Evolutionary conservation across 108 stramenopile genomes (phyloP), one percentile per base, ranked within the genome.

Genomic region (Skeletonema potamos): DNA sequence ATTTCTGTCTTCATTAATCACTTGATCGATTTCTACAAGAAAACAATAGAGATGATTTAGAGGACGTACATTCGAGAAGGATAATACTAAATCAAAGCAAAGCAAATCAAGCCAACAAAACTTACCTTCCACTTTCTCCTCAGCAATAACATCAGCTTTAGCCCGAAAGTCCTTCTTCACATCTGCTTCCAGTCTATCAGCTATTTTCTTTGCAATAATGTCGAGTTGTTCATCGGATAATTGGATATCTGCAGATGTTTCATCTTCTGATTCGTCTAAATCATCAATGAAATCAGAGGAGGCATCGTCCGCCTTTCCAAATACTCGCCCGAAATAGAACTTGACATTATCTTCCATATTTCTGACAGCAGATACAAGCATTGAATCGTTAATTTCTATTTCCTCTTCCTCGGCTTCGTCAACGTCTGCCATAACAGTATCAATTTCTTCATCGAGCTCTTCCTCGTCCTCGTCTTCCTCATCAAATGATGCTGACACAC

Each of bases 381-480:
- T 72, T 17, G 59, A 73, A 34, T 82, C 64, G 27, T 82, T 77
- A 24, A 64, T 58, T 72, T 82, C 71, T 34, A 82, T 77, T 57
- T 82, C 81, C 34, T 72, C 58, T 30, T 77, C 64, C 66, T 82
- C 81, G 1, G 71, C 75, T 22, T 66, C 43, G 12, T 82, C 81
- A n/a, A 82, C 63, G 27, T 73, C 75, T 3, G 44, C 55, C 27
- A 77, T 39, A 4, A 63, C 70, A 54, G 27, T 55, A 41, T 66
- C 65, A 13, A 71, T 58, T 54, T 78, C 70, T 10, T 22, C 33
- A 39, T 78, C 77, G 6, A 78, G 58, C n/a, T 62, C 70, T 28
- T 62, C 77, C 66, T 77, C 58, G 2, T 54, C 63, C 18, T 46
- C 34, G 20, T 62, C 68, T 1, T 60, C 55, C 46, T 76, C n/a